Base-by-base conservation (phyloP, 1,284 basidiomycete species). In the Prillingera fragicola region DNA sequence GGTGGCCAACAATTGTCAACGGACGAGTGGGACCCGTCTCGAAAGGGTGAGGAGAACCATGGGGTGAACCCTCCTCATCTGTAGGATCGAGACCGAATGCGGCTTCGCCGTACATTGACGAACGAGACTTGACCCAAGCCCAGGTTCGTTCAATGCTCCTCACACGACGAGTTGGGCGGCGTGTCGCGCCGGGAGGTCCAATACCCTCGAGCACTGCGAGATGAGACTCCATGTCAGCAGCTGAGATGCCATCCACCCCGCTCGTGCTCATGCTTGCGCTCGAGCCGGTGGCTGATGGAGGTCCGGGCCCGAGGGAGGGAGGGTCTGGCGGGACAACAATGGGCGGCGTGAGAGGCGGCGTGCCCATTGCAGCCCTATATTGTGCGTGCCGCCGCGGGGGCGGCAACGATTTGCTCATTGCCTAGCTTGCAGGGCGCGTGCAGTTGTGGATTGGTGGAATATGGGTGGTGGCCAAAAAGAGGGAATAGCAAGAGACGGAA, bases 111-210 rank as follows among this genome's bases (percentile, higher is more conserved):
- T 52, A 52, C 17, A 52, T 43, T 10, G 40, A 43, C 4, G 51
- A 52, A n/a, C 51, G 41, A 1, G 51, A 52, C 27, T 48, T 48
- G n/a, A 52, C 51, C 51, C 51, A 52, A 6, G 37, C 36, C 51
- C 51, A 52, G 5, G 51, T 52, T 8, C 51, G 43, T 27, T 52
- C 51, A 24, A 52, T 52, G 28, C 43, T 46, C 28, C 43, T 41
- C 3, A 52, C 51, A 6, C 51, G 44, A 5, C 51, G 33, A 21
- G 51, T 48, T 7, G 51, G 51, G 18, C 43, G 47, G 12, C 51
- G 36, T 6, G 35, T 33, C 5, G 51, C 51, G 23, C 51, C 51
- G 2, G 51, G 51, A 12, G 51, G 51, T 2, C 51, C 51, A 7
- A 52, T 29, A 2, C 27, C 23, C 10, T 52, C 51, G 15, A 52